phyloP scores from a whole-genome alignment of 2,329 filamentous ascomycete genomes.

The Hypoxylon sp. region DNA sequence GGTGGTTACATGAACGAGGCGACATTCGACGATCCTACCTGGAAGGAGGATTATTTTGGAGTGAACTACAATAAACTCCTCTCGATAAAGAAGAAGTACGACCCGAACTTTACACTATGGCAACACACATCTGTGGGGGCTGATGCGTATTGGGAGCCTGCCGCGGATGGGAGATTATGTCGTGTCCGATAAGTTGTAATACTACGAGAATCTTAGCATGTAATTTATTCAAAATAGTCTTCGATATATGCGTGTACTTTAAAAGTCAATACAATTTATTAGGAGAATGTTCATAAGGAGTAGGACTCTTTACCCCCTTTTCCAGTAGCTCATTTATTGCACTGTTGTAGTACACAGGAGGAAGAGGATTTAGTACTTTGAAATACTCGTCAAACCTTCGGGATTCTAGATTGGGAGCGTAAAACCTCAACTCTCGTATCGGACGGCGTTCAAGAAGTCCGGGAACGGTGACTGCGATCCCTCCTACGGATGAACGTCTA shows the following conservation, averaged over 20 bases:
- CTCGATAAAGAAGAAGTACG: slow-evolving; percentile 59
- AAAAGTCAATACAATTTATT: not conserved
- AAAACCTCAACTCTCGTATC: not conserved
- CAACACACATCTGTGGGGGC: slow-evolving; percentile 16
- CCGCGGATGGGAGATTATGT: slow-evolving; percentile 21
- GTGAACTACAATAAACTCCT: slow-evolving; percentile 52
- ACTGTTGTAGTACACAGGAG: too few relatives aligned
- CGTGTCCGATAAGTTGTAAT: slow-evolving; percentile 7
- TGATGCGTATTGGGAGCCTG: slow-evolving; percentile 18
- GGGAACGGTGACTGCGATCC: not conserved
- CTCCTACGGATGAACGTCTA: not conserved
- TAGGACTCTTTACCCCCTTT: too few relatives aligned
- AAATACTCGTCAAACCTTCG: too few relatives aligned
- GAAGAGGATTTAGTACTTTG: too few relatives aligned
- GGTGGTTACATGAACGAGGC: slow-evolving; percentile 59
- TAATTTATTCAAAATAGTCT: too few relatives aligned
- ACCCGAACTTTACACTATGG: slow-evolving; percentile 46
- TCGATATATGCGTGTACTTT: not conserved
- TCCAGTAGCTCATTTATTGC: too few relatives aligned
- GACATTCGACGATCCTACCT: slow-evolving; percentile 54
- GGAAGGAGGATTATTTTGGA: slow-evolving; percentile 54
- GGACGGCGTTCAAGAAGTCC: not conserved
- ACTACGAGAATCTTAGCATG: not conserved
- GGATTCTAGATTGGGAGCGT: too few relatives aligned
- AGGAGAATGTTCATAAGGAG: too few relatives aligned